These are phyloP conservation scores for Thelonectria discophora DNA, from an alignment of 2,329 filamentous ascomycete genomes.

Conservation along the genomic window DNA sequence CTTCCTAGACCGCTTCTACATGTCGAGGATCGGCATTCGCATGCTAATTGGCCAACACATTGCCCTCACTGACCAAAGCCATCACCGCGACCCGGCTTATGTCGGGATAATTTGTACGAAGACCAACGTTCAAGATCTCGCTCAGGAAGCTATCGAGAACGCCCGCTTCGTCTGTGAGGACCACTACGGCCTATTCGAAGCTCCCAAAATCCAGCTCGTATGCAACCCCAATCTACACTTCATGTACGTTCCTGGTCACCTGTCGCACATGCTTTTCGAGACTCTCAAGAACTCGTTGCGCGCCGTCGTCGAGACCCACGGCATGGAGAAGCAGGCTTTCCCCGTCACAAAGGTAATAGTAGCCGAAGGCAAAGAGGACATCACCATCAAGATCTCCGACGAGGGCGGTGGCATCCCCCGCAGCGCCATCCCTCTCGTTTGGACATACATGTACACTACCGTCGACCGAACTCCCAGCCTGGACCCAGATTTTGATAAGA, in stretches of 20 bases:
- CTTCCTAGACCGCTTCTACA: constrained; percentile 99
- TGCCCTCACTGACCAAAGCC: constrained; percentile 91
- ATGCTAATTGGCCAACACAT: constrained; percentile 99
- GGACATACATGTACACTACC: constrained; percentile 99
- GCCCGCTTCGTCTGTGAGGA: constrained; percentile 99
- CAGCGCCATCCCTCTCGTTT: constrained; percentile 94
- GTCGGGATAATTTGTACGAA: constrained; percentile 99
- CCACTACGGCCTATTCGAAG: constrained; percentile 96
- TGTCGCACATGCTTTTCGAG: constrained; percentile 99
- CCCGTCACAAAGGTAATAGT: constrained; percentile 98
- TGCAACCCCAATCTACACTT: constrained; percentile 95
- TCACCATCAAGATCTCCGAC: constrained; percentile 97
- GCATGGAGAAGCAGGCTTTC: constrained; percentile 94
- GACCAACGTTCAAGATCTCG: constrained; percentile 94
- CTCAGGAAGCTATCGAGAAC: constrained; percentile 97
- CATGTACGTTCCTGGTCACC: constrained; percentile 99
- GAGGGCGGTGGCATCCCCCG: constrained; percentile 96
- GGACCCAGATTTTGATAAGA: constrained; percentile 98
- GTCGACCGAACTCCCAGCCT: constrained; percentile 94
- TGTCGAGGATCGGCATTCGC: constrained; percentile 98
- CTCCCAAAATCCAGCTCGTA: constrained; percentile 94
- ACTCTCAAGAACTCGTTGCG: constrained; percentile 98
- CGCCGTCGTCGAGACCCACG: constrained; percentile 94
- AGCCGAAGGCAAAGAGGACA: constrained; percentile 96
- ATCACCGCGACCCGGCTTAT: constrained; percentile 89